Conservation (phyloP, 164 flowering plant species). For the Vitis rotundifolia region DNA sequence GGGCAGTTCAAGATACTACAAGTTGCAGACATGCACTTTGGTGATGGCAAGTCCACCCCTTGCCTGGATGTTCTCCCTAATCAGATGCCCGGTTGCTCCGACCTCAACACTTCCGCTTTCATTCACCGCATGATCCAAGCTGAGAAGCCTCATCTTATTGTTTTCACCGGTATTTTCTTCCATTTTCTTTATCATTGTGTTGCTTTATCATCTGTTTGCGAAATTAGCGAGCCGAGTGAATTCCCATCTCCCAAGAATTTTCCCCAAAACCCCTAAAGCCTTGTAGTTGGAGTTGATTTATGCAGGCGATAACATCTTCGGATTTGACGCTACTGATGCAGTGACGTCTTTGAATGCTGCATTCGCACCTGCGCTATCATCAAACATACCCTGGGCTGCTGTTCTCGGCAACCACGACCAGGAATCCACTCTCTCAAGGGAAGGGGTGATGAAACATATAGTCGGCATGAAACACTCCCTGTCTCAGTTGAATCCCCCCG, state of each 20-base stretch:
- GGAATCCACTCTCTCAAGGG: constrained; percentile 72
- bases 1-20: constrained; percentile 86
- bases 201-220: background rate
- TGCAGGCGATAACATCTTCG: constrained; percentile 83
- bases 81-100: constrained; percentile 68
- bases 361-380: constrained; percentile 66
- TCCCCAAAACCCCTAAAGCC: no score
- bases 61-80: constrained; percentile 64
- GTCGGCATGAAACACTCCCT: constrained; percentile 61
- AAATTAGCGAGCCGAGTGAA: background rate
- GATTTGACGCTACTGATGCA: constrained; percentile 60
- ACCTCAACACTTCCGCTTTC: constrained; percentile 90
- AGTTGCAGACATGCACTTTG: constrained; percentile 96
- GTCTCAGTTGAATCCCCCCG: constrained; percentile 60
- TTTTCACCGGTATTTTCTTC: constrained; percentile 70
- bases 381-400: constrained; percentile 90
- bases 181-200: background rate
- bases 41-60: constrained; percentile 57
- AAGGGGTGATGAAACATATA: constrained; percentile 82
- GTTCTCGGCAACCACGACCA: constrained; percentile 97
- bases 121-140: constrained; percentile 64
- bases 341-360: constrained; percentile 72
- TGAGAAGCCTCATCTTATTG: constrained; percentile 83
- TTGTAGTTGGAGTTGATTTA: background rate
- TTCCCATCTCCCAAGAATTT: no score